Evolutionary conservation across 2,329 filamentous ascomycete species (phyloP), one percentile per base, ranked within the genome.

Genomic region (Colletotrichum lindemuthianum): DNA sequence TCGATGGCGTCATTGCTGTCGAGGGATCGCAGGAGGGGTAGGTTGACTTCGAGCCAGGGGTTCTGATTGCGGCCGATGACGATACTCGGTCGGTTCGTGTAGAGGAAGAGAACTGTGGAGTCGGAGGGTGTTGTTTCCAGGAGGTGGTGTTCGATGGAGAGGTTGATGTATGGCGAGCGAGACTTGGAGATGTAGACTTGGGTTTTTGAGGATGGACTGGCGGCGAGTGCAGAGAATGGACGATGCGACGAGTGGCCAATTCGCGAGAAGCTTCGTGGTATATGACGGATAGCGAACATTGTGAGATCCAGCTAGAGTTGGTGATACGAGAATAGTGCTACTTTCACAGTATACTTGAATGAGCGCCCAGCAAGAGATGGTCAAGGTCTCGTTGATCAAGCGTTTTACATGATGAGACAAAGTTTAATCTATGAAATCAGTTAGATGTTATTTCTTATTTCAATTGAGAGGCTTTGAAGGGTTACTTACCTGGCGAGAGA

Each of bases 1-100:
- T 83, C 71, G 66, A 70, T 49, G 45, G 65, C 70, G 13, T 70
- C 64, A 8, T 55, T 54, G n/a, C 66, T 50, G 11, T 34, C 24
- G 8, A 63, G 66, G 2, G 60, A 59, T 34, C 60, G 55, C 6
- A 97, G 80, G 1, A 87, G 81, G 43, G 79, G 79, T 8, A 97
- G 84, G 74, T 97, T 92, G 67, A 92, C 89, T 80, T 99, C 96
- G 8, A 92, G 84, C 96, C 95, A 99, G 58, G 96, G 96, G 76
- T 99, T 99, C 80, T 99, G 96, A 76, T 99, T 99, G 65, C 96
- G 89, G 47, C 96, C 96, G 70, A 99, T 90, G 74, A 99, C 90
- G 65, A 99, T 86, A 75, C 92, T 93, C 1, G 95, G 93, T 41
- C 87, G 79, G 78, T 99, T 98, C 71, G 88, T 86, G 80, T 98